Conservation (phyloP, 2,329 filamentous ascomycete species). For the Trichophaea hybrida region DNA sequence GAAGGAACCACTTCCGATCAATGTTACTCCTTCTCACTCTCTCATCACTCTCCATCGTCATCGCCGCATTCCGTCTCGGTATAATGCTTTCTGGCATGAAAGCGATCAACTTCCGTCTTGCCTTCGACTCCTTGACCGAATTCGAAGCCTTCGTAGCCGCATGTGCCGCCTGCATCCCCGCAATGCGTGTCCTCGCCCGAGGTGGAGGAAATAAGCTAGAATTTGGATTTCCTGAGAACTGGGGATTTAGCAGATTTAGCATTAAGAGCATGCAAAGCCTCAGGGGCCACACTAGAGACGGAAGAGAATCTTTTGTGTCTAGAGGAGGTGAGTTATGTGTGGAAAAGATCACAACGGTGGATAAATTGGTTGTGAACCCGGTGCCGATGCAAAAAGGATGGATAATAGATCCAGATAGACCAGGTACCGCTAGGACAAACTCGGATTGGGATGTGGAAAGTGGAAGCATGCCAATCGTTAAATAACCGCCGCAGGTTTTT, state of each 20-base stretch:
- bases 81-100: slow-evolving; percentile 5
- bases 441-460: no score
- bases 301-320: no score
- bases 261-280: no score
- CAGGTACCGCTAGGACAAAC: no score
- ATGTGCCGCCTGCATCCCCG: slow-evolving; percentile 8
- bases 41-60: not conserved
- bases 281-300: no score
- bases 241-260: slow-evolving; percentile 4
- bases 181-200: slow-evolving; percentile 8
- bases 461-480: no score
- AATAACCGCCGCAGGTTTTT: no score
- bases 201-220: not conserved
- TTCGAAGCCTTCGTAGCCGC: slow-evolving; percentile 8
- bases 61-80: slow-evolving; percentile 2
- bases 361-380: not conserved
- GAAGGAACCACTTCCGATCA: slow-evolving; percentile 2
- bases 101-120: not conserved
- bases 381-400: not conserved
- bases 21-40: slow-evolving; percentile 1
- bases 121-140: slow-evolving; percentile 4
- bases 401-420: no score
- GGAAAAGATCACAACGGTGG: not conserved
- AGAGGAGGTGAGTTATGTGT: no score
- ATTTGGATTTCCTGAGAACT: slow-evolving; percentile 1